Evolutionary conservation across 1,284 basidiomycete species (phyloP).

Genomic region (Sutorius eximius): DNA sequence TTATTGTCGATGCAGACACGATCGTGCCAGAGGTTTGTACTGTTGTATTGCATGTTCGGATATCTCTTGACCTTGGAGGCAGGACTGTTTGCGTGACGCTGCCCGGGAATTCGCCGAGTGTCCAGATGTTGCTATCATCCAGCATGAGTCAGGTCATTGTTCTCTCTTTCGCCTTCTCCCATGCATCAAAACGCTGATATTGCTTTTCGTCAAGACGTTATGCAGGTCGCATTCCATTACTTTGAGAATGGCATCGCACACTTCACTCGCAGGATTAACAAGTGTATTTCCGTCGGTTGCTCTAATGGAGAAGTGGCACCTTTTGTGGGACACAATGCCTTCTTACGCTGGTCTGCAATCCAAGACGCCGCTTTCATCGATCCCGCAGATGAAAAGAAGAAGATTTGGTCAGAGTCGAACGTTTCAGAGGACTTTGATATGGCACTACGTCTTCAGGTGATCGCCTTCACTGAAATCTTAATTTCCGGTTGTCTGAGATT

Average conservation of each 20-base stretch:
- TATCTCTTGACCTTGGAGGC: constrained; percentile 57
- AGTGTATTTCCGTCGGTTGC: constrained; percentile 71
- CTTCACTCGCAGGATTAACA: constrained; percentile 80
- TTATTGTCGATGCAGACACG: constrained; percentile 80
- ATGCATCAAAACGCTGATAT: constrained; percentile 22
- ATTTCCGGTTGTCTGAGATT: background rate
- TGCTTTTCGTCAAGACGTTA: constrained; percentile 51
- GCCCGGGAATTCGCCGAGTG: constrained; percentile 75
- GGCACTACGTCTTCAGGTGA: constrained; percentile 61
- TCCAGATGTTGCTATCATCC: constrained; percentile 76
- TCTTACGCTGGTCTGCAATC: constrained; percentile 82
- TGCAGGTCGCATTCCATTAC: constrained; percentile 84
- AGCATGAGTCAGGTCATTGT: constrained; percentile 68
- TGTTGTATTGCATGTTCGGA: no score
- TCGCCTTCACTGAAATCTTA: background rate
- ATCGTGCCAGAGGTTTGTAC: constrained; percentile 60
- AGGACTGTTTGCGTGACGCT: constrained; percentile 82
- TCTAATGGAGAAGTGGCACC: constrained; percentile 81
- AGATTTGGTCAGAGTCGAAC: constrained; percentile 85
- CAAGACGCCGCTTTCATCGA: constrained; percentile 79
- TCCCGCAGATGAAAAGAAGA: constrained; percentile 51
- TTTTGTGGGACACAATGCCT: constrained; percentile 88
- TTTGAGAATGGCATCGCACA: constrained; percentile 87
- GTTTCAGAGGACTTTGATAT: constrained; percentile 89
- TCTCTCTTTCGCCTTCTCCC: background rate